phyloP scores from a whole-genome alignment of 106 monocot species.

The Hemerocallis citrina region DNA sequence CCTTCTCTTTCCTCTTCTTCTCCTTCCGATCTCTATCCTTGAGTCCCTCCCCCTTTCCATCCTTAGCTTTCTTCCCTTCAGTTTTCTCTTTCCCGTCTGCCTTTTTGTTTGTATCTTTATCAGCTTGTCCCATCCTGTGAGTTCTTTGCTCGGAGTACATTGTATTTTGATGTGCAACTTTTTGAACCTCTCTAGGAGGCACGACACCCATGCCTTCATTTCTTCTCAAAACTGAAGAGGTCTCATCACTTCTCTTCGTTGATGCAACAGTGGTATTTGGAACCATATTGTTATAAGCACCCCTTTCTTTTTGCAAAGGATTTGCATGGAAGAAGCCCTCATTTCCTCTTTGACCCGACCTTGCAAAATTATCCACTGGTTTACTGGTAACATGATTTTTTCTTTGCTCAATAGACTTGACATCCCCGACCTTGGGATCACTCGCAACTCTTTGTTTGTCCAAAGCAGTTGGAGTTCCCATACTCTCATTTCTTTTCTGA shows the following conservation, averaged over 20 bases:
- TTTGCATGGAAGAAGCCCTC: not conserved
- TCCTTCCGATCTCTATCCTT: not conserved
- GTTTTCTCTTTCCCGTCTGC: slow-evolving; percentile 22
- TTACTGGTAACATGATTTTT: slow-evolving; percentile 1
- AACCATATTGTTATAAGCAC: not conserved
- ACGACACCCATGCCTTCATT: too few species aligned
- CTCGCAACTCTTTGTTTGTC: not conserved
- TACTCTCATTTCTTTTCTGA: not conserved
- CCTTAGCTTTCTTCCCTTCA: not conserved
- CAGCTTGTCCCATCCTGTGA: not conserved
- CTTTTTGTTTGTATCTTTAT: slow-evolving; percentile 3
- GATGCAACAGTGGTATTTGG: too few species aligned
- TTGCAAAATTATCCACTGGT: not conserved
- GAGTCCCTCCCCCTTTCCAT: not conserved
- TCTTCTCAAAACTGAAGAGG: not conserved
- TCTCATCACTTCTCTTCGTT: too few species aligned
- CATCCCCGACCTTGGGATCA: not conserved
- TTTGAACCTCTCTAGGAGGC: not conserved
- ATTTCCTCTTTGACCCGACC: not conserved
- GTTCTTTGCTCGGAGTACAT: slow-evolving; percentile 9
- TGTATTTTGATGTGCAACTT: not conserved
- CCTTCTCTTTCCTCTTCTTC: not conserved
- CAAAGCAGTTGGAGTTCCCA: not conserved
- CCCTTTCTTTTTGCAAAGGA: too few species aligned
- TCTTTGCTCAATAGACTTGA: slow-evolving; percentile 11